These are phyloP conservation scores for Wickerhamomyces canadensis DNA, from an alignment of 805 yeast species.

Conservation along the genomic window DNA sequence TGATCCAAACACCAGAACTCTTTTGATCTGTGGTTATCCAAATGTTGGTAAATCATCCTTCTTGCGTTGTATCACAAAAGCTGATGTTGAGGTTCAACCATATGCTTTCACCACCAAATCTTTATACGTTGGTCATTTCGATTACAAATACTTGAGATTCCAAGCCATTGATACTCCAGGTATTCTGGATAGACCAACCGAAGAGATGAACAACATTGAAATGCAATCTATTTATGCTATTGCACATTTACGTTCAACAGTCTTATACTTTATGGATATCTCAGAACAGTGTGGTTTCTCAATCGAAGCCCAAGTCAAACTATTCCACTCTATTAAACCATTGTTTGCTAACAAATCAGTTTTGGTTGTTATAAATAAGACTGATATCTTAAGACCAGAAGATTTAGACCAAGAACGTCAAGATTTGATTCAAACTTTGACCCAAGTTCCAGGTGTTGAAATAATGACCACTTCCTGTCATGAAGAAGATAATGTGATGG, in stretches of 20 bases:
- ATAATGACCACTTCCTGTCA: constrained; percentile 90
- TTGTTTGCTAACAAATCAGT: constrained; percentile 95
- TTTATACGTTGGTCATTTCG: constrained; percentile 96
- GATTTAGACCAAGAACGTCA: constrained; percentile 77
- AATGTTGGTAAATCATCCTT: constrained; percentile 98
- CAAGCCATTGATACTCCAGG: constrained; percentile 99
- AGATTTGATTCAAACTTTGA: constrained; percentile 60
- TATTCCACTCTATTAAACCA: constrained; percentile 96
- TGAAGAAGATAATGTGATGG: constrained; percentile 92
- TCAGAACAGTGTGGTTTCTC: constrained; percentile 99
- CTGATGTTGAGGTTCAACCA: constrained; percentile 99
- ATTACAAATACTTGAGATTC: constrained; percentile 93
- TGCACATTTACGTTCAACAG: constrained; percentile 96
- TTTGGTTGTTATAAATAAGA: constrained; percentile 90
- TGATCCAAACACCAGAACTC: constrained; percentile 97
- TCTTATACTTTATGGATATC: constrained; percentile 94
- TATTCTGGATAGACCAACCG: constrained; percentile 96
- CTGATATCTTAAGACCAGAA: constrained; percentile 82
- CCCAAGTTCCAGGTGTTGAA: constrained; percentile 75
- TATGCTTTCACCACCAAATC: constrained; percentile 99
- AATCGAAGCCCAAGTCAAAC: constrained; percentile 93
- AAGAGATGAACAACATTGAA: constrained; percentile 99
- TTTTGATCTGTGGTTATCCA: constrained; percentile 97
- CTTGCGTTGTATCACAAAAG: constrained; percentile 87
- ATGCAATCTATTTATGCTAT: constrained; percentile 99